Conservation (phyloP, 352 stramenopile genomes). For the Pythium grandisporangium region DNA sequence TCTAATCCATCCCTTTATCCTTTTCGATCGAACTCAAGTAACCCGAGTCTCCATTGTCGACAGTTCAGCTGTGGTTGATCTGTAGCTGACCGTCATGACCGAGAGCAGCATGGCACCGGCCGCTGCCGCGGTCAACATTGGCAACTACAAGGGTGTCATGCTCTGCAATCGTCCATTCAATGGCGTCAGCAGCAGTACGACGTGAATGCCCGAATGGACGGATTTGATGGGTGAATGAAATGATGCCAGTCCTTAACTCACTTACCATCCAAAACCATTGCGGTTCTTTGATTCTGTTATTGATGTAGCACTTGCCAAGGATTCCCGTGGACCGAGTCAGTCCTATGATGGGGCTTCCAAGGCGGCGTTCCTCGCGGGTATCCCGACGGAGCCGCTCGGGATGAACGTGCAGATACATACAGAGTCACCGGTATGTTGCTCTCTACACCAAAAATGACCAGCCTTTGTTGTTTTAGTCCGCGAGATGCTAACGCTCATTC, state of each 20-base stretch:
- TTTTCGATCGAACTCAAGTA: too few relatives aligned
- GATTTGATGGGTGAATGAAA: not conserved
- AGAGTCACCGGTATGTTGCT: slow-evolving; percentile 39
- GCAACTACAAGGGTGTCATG: slow-evolving; percentile 95
- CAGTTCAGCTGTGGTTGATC: too few relatives aligned
- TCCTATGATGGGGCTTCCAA: slow-evolving; percentile 43
- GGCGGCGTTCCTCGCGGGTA: slow-evolving; percentile 61
- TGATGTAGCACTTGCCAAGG: slow-evolving; percentile 40
- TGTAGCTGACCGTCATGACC: too few relatives aligned
- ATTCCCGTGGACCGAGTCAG: slow-evolving; percentile 19
- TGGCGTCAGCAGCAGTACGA: slow-evolving; percentile 66
- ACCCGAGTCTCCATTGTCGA: too few relatives aligned
- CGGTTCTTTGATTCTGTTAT: too few relatives aligned
- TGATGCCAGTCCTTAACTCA: too few relatives aligned
- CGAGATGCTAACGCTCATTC: not conserved
- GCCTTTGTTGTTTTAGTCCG: too few relatives aligned
- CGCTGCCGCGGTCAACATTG: slow-evolving; percentile 72
- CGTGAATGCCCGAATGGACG: not conserved
- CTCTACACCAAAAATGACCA: not conserved
- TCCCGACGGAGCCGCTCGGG: slow-evolving; percentile 53
- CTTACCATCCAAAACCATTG: too few relatives aligned
- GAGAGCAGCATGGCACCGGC: too few relatives aligned
- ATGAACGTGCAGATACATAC: slow-evolving; percentile 76
- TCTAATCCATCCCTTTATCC: too few relatives aligned
- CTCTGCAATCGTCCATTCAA: slow-evolving; percentile 93